Conservation (phyloP, 2,329 filamentous ascomycete genomes). For the Hypoxylon sp. region DNA sequence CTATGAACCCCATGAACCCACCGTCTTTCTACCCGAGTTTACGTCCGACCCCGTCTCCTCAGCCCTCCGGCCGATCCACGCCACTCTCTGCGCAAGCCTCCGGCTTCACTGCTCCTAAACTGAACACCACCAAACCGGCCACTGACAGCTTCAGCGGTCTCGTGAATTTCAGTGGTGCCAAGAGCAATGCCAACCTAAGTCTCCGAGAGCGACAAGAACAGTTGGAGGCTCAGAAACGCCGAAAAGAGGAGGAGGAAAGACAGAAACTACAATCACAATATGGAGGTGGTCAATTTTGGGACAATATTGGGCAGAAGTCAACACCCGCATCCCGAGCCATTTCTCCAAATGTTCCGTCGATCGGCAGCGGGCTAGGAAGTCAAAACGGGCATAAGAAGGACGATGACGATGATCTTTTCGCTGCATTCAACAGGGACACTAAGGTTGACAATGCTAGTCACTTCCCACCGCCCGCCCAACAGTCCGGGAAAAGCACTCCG, state of each 20-base stretch:
- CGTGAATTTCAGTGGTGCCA: constrained; percentile 73
- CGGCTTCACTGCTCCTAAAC: constrained; percentile 61
- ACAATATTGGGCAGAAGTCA: constrained; percentile 72
- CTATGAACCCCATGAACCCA: constrained; percentile 51
- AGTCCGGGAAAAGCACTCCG: constrained; percentile 62
- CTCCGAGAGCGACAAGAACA: constrained; percentile 83
- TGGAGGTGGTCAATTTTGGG: constrained; percentile 82
- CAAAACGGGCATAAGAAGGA: constrained; percentile 54
- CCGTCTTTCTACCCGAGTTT: constrained; percentile 59
- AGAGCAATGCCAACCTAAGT: constrained; percentile 78
- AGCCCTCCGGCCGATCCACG: constrained; percentile 69
- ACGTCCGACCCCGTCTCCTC: constrained; percentile 69
- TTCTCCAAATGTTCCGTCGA: constrained; percentile 59
- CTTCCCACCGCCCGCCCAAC: constrained; percentile 69
- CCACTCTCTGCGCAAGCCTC: constrained; percentile 68
- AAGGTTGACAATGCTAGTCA: constrained; percentile 77
- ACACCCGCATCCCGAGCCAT: constrained; percentile 63
- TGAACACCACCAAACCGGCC: constrained; percentile 64
- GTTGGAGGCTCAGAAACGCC: constrained; percentile 74
- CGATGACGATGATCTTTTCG: constrained; percentile 76
- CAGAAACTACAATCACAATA: constrained; percentile 83
- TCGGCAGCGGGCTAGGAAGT: constrained; percentile 49
- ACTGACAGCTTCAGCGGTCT: constrained; percentile 85
- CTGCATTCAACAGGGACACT: constrained; percentile 76
- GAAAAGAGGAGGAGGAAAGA: constrained; percentile 80